These are phyloP conservation scores for Ustilago sp. DNA, from an alignment of 1,284 basidiomycete species.

Conservation along the genomic window DNA sequence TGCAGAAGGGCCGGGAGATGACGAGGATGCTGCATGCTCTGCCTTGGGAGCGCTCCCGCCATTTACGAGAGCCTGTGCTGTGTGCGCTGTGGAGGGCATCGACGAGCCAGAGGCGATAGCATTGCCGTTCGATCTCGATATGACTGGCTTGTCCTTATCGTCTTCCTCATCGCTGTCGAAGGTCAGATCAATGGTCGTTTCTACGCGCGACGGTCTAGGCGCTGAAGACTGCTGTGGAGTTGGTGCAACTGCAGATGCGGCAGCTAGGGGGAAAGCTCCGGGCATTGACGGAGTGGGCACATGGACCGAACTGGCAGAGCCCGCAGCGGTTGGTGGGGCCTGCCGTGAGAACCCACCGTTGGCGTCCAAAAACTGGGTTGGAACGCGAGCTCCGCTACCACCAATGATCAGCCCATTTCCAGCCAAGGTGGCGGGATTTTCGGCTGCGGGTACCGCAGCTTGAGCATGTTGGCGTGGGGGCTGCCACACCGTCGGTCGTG, in stretches of 20 bases:
- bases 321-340: not conserved
- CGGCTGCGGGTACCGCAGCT: not conserved
- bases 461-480: slow-evolving; percentile 3
- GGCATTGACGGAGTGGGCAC: slow-evolving; percentile 9
- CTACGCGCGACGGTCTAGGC: not conserved
- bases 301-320: not conserved
- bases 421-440: not conserved
- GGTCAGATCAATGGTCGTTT: slow-evolving; percentile 43
- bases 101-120: not conserved
- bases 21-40: not conserved
- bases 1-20: slow-evolving; percentile 3
- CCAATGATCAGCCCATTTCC: slow-evolving; percentile 37
- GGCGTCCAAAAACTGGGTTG: slow-evolving; percentile 52
- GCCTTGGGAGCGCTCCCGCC: not conserved
- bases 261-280: slow-evolving; percentile 10
- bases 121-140: not conserved
- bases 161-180: slow-evolving; percentile 43
- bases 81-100: not conserved
- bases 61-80: not conserved
- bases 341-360: slow-evolving; percentile 41
- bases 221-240: not conserved
- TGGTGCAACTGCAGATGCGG: not conserved
- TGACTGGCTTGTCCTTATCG: slow-evolving; percentile 14
- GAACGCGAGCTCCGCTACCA: slow-evolving; percentile 61
- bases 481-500: slow-evolving; percentile 19